Percentiles rank a stretch among this genome's conserved stretches.
These are phyloP conservation scores for Kandelia obovata DNA, from an alignment of 345 rosid species.

Conservation along the genomic window DNA sequence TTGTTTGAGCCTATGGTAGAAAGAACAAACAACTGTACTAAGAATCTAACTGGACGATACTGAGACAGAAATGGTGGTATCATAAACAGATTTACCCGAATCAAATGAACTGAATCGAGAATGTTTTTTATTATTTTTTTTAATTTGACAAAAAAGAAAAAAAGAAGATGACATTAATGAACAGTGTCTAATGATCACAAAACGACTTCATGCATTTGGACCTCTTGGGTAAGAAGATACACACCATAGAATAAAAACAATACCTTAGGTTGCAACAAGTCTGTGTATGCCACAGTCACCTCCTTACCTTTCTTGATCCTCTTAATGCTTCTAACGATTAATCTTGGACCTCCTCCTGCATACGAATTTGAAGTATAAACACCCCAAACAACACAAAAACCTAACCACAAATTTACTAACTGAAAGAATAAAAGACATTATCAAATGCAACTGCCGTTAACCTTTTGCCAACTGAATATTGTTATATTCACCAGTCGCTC, in stretches of 20 bases:
- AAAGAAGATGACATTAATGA: too few species aligned
- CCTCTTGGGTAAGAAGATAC: too few species aligned
- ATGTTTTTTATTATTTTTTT: too few species aligned
- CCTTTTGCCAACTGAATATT: slow-evolving; percentile 29
- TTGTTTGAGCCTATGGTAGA: not conserved
- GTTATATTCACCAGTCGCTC: slow-evolving; percentile 17
- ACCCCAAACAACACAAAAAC: not conserved
- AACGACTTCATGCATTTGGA: too few species aligned
- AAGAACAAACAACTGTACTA: not conserved
- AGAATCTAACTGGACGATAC: too few species aligned
- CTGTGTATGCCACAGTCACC: slow-evolving; percentile 66
- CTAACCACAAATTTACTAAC: not conserved
- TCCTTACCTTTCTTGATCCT: slow-evolving; percentile 51
- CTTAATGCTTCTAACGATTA: slow-evolving; percentile 60
- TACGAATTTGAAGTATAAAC: not conserved
- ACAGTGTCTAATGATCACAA: too few species aligned
- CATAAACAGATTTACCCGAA: too few species aligned
- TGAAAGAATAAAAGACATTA: not conserved
- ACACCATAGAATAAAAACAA: too few species aligned
- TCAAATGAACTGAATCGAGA: too few species aligned
- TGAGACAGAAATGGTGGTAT: too few species aligned
- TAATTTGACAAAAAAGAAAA: too few species aligned
- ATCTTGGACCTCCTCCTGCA: slow-evolving; percentile 53
- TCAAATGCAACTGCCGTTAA: not conserved
- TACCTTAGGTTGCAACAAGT: slow-evolving; percentile 76